phyloP scores from a whole-genome alignment of 2,329 filamentous ascomycete genomes.

The Sarocladium strictum region DNA sequence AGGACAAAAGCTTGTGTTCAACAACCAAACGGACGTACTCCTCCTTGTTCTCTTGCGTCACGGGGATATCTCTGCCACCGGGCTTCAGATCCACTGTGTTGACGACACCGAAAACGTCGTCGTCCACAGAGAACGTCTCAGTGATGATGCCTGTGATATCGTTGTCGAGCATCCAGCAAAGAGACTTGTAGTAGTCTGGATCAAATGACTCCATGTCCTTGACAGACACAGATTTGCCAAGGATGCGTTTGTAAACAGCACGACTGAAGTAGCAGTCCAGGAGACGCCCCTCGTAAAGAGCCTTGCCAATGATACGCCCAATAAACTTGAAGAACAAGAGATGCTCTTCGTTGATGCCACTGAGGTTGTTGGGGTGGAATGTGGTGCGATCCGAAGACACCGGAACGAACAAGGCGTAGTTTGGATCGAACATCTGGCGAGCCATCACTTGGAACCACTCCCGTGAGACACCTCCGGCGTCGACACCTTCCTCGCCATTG shows the following conservation, averaged over 20 bases:
- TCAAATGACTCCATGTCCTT: constrained; percentile 99
- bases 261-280: constrained; percentile 98
- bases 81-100: constrained; percentile 81
- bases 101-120: constrained; percentile 87
- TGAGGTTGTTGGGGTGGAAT: constrained; percentile 95
- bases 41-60: constrained; percentile 97
- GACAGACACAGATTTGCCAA: constrained; percentile 90
- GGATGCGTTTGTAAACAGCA: constrained; percentile 95
- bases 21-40: constrained; percentile 94
- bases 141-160: constrained; percentile 98
- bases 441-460: constrained; percentile 99
- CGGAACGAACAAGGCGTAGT: constrained; percentile 93
- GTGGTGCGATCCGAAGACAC: constrained; percentile 96
- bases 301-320: constrained; percentile 95
- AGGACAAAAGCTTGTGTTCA: constrained; percentile 85
- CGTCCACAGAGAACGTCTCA: constrained; percentile 91
- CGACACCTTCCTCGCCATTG: constrained; percentile 94
- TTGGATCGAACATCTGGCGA: constrained; percentile 97
- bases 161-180: constrained; percentile 97
- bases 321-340: constrained; percentile 99
- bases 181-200: constrained; percentile 96
- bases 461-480: constrained; percentile 92
- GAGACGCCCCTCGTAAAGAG: constrained; percentile 89
- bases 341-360: constrained; percentile 91
- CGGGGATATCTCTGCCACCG: constrained; percentile 83